Evolutionary conservation across 495 filamentous ascomycete genomes (phyloP).

Genomic region (Astrothelium subdiscretum): DNA sequence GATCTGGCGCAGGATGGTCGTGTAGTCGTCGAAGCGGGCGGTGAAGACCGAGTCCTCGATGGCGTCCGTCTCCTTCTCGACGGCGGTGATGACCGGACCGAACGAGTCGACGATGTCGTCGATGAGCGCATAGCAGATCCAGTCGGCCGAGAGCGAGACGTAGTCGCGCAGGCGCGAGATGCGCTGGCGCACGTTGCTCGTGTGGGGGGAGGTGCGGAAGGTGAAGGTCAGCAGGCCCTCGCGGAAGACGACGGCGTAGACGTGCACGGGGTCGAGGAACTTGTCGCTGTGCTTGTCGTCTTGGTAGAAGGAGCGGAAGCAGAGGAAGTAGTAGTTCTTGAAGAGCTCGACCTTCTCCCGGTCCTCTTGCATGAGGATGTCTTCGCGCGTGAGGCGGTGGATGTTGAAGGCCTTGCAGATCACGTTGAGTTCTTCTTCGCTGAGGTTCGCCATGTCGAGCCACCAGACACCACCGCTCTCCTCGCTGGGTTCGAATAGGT

Average conservation of each 20-base stretch:
- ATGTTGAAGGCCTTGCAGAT: slow-evolving; percentile 85
- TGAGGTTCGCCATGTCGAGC: slow-evolving; percentile 85
- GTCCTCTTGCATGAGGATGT: slow-evolving; percentile 86
- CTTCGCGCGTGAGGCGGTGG: slow-evolving; percentile 86
- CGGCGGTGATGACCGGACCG: slow-evolving; percentile 71
- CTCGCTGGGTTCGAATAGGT: slow-evolving; percentile 72
- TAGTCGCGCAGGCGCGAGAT: slow-evolving; percentile 91
- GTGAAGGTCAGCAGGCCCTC: slow-evolving; percentile 92
- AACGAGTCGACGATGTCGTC: slow-evolving; percentile 97
- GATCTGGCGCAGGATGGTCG: slow-evolving; percentile 72
- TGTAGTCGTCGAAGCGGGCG: slow-evolving; percentile 78
- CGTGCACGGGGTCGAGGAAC: slow-evolving; percentile 80
- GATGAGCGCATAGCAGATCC: slow-evolving; percentile 98
- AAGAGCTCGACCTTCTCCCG: slow-evolving; percentile 98
- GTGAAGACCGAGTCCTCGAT: slow-evolving; percentile 95
- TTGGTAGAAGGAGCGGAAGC: slow-evolving; percentile 86
- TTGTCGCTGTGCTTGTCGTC: slow-evolving; percentile 64
- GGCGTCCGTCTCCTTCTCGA: slow-evolving; percentile 77
- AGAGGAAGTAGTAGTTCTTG: slow-evolving; percentile 93
- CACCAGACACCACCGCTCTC: slow-evolving; percentile 72
- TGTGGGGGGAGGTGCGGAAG: slow-evolving; percentile 72
- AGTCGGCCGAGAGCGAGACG: slow-evolving; percentile 82
- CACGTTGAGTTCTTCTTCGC: slow-evolving; percentile 77
- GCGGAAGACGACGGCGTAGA: slow-evolving; percentile 94
- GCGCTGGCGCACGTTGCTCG: slow-evolving; percentile 75